These are phyloP conservation scores for Coix lacrymajobi DNA, from an alignment of 176 grass and related monocot species.

Conservation along the genomic window DNA sequence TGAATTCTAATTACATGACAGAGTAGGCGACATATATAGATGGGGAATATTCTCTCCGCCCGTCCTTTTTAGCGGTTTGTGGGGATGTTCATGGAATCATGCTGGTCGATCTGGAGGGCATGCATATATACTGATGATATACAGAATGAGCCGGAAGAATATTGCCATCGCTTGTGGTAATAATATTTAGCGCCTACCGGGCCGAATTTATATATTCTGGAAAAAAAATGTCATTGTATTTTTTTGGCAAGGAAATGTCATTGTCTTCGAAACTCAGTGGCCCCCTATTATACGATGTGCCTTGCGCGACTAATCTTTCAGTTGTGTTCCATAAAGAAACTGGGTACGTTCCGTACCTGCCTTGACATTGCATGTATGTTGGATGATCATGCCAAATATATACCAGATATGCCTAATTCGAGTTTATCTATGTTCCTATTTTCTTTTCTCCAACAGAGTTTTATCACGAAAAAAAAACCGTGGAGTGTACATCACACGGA, in stretches of 20 bases:
- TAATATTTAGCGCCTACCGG: background rate
- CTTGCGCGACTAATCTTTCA: background rate
- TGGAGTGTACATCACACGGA: background rate
- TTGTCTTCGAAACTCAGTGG: background rate
- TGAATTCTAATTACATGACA: background rate
- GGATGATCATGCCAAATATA: background rate
- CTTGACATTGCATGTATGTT: background rate
- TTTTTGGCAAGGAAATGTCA: background rate
- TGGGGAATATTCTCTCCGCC: background rate
- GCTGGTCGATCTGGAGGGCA: background rate
- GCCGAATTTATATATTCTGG: background rate
- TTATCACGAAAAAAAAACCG: background rate
- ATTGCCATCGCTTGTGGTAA: background rate
- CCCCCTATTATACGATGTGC: background rate
- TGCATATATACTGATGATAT: too few species aligned
- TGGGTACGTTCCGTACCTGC: background rate
- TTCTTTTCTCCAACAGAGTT: background rate
- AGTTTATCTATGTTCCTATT: background rate
- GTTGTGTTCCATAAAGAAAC: background rate
- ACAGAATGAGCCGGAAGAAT: too few species aligned
- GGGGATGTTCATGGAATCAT: background rate
- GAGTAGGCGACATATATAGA: background rate
- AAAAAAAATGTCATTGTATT: constrained; percentile 7
- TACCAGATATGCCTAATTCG: too few species aligned
- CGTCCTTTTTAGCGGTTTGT: background rate